A percentile compares a stretch with the other conserved stretches of the same genome.
Evolutionary conservation across 2,329 filamentous ascomycete species (phyloP).

Genomic region (Neofusicoccum parvum): DNA sequence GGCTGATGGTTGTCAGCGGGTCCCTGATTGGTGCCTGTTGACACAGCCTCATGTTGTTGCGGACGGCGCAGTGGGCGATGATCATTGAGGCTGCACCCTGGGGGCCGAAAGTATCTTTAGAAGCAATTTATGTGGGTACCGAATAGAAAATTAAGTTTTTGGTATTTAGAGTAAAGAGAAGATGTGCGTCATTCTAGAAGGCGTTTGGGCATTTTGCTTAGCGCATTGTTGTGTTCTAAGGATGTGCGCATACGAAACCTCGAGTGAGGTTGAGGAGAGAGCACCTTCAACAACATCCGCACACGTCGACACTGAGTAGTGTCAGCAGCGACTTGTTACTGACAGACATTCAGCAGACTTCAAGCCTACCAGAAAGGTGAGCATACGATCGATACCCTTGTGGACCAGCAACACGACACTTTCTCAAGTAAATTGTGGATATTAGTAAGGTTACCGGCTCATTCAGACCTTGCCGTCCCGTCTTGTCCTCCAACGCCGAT

Average conservation of each 20-base stretch:
- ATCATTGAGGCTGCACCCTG: background rate
- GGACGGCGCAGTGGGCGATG: background rate
- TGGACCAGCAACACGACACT: background rate
- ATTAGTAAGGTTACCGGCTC: conserved; percentile 15
- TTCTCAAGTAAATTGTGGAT: conserved; percentile 1
- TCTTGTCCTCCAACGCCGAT: conserved; percentile 16
- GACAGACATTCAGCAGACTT: no score
- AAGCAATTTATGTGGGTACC: background rate
- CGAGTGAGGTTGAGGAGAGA: no score
- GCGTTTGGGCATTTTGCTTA: no score
- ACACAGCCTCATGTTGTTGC: conserved; percentile 6
- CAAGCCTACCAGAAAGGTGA: no score
- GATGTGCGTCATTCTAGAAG: no score
- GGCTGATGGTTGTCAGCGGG: background rate
- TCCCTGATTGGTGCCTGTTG: background rate
- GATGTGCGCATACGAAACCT: no score
- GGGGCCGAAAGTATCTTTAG: background rate
- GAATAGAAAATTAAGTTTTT: background rate
- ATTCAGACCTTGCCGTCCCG: conserved; percentile 8
- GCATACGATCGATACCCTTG: background rate
- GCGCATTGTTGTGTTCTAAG: no score
- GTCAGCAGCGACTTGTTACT: no score
- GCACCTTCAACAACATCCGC: no score
- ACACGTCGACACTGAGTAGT: no score
- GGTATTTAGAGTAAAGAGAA: no score